Evolutionary conservation across 441 rosid genomes (phyloP).

Genomic region (Pelargonium australe): DNA sequence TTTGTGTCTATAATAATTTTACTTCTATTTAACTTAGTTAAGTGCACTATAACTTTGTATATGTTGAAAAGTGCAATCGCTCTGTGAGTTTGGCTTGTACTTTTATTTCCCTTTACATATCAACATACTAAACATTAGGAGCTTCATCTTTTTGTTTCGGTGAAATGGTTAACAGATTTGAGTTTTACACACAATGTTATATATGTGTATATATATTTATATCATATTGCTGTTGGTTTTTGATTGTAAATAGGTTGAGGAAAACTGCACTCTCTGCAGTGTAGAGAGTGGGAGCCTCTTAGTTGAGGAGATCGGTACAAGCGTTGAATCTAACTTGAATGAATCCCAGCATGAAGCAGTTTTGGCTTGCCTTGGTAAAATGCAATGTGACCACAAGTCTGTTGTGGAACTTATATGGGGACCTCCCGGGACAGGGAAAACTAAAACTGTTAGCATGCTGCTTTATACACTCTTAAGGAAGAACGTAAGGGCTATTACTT

Average conservation of each 20-base stretch:
- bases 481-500: conserved; percentile 36
- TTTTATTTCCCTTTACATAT: neutral
- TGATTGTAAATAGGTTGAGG: conserved; percentile 24
- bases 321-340: conserved; percentile 26
- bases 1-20: neutral
- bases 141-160: neutral
- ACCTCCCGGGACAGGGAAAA: conserved; percentile 71
- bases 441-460: conserved; percentile 38
- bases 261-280: conserved; percentile 21
- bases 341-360: conserved; percentile 39
- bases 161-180: neutral
- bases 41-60: neutral
- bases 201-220: neutral
- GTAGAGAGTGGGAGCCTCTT: neutral
- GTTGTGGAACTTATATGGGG: conserved; percentile 56
- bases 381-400: conserved; percentile 27
- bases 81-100: no score
- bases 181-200: neutral
- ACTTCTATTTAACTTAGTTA: neutral
- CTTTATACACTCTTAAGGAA: conserved; percentile 32
- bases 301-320: conserved; percentile 3
- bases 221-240: neutral
- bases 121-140: neutral
- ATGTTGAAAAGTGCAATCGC: neutral
- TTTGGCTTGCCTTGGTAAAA: conserved; percentile 23